Evolutionary conservation across 73 alveolate species (phyloP).

Genomic region (Tetrahymena elliotti): DNA sequence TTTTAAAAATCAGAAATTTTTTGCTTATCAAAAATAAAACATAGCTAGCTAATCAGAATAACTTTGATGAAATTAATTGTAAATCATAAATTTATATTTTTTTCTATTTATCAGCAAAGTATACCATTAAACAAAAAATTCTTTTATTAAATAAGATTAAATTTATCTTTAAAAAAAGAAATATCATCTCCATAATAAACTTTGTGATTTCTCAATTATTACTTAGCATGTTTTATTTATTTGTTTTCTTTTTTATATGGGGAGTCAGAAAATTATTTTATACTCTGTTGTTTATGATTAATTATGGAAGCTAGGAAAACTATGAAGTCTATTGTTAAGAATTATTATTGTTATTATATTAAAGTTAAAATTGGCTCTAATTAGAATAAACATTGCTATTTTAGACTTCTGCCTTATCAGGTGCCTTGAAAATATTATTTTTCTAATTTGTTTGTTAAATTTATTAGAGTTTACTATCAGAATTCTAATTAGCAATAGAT

Average conservation of each 20-base stretch:
- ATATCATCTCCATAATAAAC: neutral
- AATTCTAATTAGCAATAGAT: neutral
- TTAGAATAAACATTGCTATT: neutral
- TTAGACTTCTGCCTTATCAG: neutral
- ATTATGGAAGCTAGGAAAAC: neutral
- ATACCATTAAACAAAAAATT: too few species aligned
- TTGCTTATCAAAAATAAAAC: neutral
- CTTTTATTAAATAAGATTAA: neutral
- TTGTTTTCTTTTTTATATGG: neutral
- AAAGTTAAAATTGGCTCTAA: neutral
- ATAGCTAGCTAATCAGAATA: neutral
- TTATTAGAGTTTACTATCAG: neutral
- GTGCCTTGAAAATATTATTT: neutral
- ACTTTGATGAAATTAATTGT: neutral
- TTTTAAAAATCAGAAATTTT: neutral
- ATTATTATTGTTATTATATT: neutral
- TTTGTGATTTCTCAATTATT: neutral
- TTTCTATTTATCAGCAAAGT: neutral
- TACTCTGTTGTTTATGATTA: neutral
- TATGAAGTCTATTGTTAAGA: neutral
- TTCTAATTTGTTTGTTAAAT: neutral
- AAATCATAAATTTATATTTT: too few species aligned
- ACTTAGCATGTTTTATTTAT: neutral
- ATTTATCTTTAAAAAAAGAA: neutral
- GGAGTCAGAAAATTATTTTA: neutral